Evolutionary conservation across 108 stramenopile species (phyloP), one percentile per base, ranked within the genome.

Genomic region (Fragilaria radians): DNA sequence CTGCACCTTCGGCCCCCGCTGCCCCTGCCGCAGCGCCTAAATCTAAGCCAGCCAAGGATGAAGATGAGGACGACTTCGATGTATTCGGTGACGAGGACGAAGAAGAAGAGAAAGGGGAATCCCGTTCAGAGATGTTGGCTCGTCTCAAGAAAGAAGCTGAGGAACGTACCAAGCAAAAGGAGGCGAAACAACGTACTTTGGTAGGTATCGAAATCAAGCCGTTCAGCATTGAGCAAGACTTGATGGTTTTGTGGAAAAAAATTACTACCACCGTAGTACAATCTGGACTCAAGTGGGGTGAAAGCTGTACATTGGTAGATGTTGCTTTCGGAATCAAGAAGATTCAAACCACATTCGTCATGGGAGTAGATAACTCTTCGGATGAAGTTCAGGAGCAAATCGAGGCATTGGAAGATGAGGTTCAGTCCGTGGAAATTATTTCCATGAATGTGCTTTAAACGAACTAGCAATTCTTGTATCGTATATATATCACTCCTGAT

Each of bases 291-390:
- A 66, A 77, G 59, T 82, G 77, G 77, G 77, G 77, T 25, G 73
- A 79, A 60, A 72, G 23, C 59, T 77, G 70, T 46, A 66, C 65
- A 23, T 57, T 74, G 5, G 73, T 63, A 27, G 63, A 63, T 59
- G 76, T 81, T 28, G 80, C 80, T 3, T 81, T 50, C 36, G 80
- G 80, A 24, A 74, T 81, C 30, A 74, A 81, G 70, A 81, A 81
- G 62, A 57, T 81, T 32, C 56, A 61, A 49, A 60, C 66, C 34
- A 74, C 72, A 21, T 74, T 77, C 65, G 54, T 61, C 42, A 72
- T 81, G 73, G 76, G 73, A 22, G 57, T 48, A 17, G 32, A 64
- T 28, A 66, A 71, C 49, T 50, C 46, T 32, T 55, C 51, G 22
- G 80, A 81, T 45, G 73, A 74, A n/a, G 48, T 81, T 28, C 53